Evolutionary conservation across 805 yeast species (phyloP), one percentile per base, ranked within the genome.

Genomic region (Cyberlindnera mycetangii): DNA sequence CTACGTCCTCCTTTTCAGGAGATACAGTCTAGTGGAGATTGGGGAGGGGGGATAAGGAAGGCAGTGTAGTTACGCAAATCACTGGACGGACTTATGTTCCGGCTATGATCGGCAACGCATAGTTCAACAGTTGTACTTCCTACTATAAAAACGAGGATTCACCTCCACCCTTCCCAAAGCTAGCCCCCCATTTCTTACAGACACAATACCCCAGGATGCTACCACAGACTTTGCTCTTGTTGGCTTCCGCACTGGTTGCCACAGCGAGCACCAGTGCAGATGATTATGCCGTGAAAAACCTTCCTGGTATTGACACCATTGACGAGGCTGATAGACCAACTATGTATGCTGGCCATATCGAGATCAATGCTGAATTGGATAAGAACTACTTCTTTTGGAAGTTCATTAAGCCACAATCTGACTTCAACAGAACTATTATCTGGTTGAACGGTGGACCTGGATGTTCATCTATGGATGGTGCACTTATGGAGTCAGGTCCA

Each of bases 371-470:
- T n/a, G 36, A 34, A 3, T 45, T 53, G 3, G 50, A 52, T 1
- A 57, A 60, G 9, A 51, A 48, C 33, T 55, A 52, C 45, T 59
- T 59, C 54, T 59, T 59, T 42, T 59, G 64, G 64, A 55, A 52
- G 39, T 59, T 58, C 44, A 18, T 38, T 9, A 53, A 57, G 31
- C 45, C 45, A 16, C 32, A 48, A 5, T 22, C 52, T 3, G 41
- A 49, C 17, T 48, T 49, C 45, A 51, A 72, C 52, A 73, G 72
- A 50, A 71, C 85, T 17, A 74, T 85, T 8, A 74, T 93, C 43
- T 93, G 99, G 98, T 72, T 93, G 18, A 93, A 93, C 62, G 99
- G 99, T 32, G 99, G 99, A 0, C 99, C 99, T 0, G 99, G 99
- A 0, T 93, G 99, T 63, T 89, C 97, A 2, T 89, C 97, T 0